Evolutionary conservation across 345 rosid species (phyloP), one percentile per base, ranked within the genome.

Genomic region (Arabidopsis suecica): DNA sequence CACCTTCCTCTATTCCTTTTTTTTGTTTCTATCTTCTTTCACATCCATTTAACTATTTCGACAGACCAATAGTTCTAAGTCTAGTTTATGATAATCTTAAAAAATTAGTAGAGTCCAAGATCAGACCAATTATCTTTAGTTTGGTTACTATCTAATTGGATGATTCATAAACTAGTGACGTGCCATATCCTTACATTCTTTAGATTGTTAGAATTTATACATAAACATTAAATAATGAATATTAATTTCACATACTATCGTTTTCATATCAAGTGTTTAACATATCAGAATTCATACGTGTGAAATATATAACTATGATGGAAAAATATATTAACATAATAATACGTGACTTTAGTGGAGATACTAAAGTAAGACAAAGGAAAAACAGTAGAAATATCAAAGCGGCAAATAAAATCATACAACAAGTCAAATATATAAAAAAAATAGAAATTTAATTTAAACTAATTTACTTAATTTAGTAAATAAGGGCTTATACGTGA

Each of bases 1-100:
- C 88, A 91, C 84, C 97, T 58, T 83, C 85, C 67, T 77, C 69
- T 77, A 82, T 76, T 79, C 14, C 75, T 79, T 25, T 57, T n/a
- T 11, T 14, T 67, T 38, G 18, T 75, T 59, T 49, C 47, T 41
- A 50, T 61, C 74, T 23, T n/a, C 74, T 56, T 44, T 69, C 64
- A 55, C 69, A 69, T 77, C 63, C 6, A 69, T 62, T 42, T 16
- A 16, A 16, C 18, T 16, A 16, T 16, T 16, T 53, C 33, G 20
- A 7, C 53, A 41, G 23, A 54, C 61, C 38, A 55, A 7, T 41
- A 7, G 2, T 56, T 57, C n/a, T 68, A 48, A 37, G 2, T 50
- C 3, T 4, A n/a, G 0, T 25, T 47, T 33, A 16, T 32, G 9
- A 12, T 50, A 23, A 23, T 33, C 44, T 44, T 12, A 30, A 48